Conservation (phyloP, 2,329 filamentous ascomycete genomes). For the Orbilia javanica region DNA sequence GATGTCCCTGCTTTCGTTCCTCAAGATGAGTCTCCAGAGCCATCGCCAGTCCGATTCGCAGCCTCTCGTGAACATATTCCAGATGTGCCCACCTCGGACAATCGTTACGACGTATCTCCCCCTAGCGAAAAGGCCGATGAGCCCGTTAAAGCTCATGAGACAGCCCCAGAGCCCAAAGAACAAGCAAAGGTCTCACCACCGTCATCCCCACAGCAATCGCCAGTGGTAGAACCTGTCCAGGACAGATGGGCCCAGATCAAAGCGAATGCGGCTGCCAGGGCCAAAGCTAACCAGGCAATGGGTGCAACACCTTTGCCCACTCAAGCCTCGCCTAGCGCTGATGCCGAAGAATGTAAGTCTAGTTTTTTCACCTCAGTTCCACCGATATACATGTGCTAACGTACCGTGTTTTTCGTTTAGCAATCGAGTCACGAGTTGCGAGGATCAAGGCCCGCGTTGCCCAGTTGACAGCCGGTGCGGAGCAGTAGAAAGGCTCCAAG, state of each 20-base stretch:
- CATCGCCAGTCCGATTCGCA: conserved; percentile 64
- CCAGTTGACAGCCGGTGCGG: conserved; percentile 88
- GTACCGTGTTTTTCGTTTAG: conserved; percentile 68
- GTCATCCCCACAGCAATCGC: conserved; percentile 44
- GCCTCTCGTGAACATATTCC: conserved; percentile 42
- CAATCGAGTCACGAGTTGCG: conserved; percentile 94
- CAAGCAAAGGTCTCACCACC: conserved; percentile 18
- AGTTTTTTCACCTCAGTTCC: background rate
- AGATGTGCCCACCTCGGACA: conserved; percentile 31
- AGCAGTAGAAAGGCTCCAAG: conserved; percentile 64
- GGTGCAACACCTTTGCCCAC: conserved; percentile 17
- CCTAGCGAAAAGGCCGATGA: conserved; percentile 47
- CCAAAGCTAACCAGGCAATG: conserved; percentile 70
- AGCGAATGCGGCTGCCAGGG: conserved; percentile 90
- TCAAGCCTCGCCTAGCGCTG: conserved; percentile 73
- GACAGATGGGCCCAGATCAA: conserved; percentile 97
- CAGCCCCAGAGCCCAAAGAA: conserved; percentile 2
- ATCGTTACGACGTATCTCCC: conserved; percentile 49
- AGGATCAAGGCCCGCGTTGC: conserved; percentile 98
- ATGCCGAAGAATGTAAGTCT: conserved; percentile 89
- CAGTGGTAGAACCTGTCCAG: conserved; percentile 67
- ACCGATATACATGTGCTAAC: conserved; percentile 61
- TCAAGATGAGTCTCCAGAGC: conserved; percentile 66
- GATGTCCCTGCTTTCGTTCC: conserved; percentile 85
- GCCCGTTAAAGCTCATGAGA: background rate